These are phyloP conservation scores for Cadophora malorum DNA, from an alignment of 2,329 filamentous ascomycete genomes.

Conservation along the genomic window DNA sequence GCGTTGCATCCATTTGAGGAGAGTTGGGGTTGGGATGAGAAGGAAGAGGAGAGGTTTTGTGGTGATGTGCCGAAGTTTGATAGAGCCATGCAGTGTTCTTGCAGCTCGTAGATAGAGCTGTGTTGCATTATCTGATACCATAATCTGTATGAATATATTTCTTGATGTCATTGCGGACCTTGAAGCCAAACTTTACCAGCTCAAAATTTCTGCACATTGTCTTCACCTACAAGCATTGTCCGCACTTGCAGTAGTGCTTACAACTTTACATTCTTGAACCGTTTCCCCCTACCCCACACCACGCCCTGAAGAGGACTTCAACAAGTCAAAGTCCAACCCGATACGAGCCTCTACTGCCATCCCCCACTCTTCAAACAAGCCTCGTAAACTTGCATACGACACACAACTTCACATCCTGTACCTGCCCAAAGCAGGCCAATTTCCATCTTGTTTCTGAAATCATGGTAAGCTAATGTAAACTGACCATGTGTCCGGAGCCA, in stretches of 20 bases:
- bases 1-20: slow-evolving; percentile 85
- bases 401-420: background rate
- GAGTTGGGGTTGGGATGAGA: slow-evolving; percentile 70
- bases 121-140: background rate
- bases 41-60: slow-evolving; percentile 83
- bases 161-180: background rate
- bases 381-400: background rate
- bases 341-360: background rate
- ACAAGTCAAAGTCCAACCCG: background rate
- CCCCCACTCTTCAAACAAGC: background rate
- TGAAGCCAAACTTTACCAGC: background rate
- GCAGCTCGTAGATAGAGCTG: slow-evolving; percentile 71
- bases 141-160: background rate
- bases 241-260: background rate
- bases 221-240: background rate
- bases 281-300: background rate
- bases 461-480: too few relatives aligned
- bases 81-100: slow-evolving; percentile 91
- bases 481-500: background rate
- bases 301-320: background rate
- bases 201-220: background rate
- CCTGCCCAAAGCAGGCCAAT: background rate
- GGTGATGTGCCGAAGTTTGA: slow-evolving; percentile 81
- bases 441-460: background rate
- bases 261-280: background rate